Percentiles rank a stretch among this genome's conserved stretches.
phyloP scores from a whole-genome alignment of 75 land plant species.

The Azolla pinnata region DNA sequence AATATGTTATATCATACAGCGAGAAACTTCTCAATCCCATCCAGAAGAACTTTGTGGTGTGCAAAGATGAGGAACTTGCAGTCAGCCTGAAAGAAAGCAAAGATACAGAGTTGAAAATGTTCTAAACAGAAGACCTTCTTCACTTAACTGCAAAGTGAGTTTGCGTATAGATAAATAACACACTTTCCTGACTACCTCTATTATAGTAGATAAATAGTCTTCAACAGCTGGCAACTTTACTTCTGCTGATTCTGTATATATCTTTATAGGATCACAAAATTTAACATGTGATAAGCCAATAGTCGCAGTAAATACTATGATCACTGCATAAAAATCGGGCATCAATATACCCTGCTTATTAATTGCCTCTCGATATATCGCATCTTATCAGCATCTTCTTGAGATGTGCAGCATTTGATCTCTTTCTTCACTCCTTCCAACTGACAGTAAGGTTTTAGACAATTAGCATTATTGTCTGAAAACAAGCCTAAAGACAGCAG shows the following conservation, averaged over 20 bases:
- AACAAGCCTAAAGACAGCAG: no score
- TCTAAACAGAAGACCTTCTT: no score
- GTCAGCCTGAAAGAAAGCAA: slow-evolving; percentile 54
- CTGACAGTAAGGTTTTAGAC: slow-evolving; percentile 27
- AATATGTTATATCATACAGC: slow-evolving; percentile 34
- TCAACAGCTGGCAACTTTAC: slow-evolving; percentile 85
- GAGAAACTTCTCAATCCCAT: slow-evolving; percentile 57
- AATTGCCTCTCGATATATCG: slow-evolving; percentile 52
- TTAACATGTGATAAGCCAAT: no score
- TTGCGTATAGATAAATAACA: no score
- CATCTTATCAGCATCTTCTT: slow-evolving; percentile 42
- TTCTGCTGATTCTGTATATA: slow-evolving; percentile 83
- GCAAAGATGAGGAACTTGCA: slow-evolving; percentile 94
- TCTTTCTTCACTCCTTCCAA: slow-evolving; percentile 48
- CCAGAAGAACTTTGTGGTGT: slow-evolving; percentile 81
- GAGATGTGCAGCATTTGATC: slow-evolving; percentile 34
- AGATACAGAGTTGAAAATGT: not conserved
- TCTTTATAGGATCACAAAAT: slow-evolving; percentile 26
- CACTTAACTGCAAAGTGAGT: not conserved
- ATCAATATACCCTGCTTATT: slow-evolving; percentile 53
- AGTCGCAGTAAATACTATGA: not conserved
- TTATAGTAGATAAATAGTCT: slow-evolving; percentile 68
- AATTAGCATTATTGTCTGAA: no score
- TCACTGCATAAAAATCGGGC: not conserved
- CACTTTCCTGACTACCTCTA: slow-evolving; percentile 67